Conservation (phyloP, 805 yeast genomes). For the Pichia deserticola region DNA sequence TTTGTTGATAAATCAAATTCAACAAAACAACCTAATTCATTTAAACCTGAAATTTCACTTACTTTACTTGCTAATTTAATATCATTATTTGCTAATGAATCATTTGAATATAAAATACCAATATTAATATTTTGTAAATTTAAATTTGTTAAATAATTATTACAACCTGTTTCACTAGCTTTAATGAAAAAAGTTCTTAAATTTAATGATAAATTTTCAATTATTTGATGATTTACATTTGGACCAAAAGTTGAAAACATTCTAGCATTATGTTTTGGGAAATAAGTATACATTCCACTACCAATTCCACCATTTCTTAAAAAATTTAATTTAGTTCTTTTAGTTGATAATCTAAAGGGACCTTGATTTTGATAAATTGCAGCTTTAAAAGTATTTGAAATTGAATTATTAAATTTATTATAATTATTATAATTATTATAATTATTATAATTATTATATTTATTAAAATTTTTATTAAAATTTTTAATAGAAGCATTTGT, state of each 20-base stretch:
- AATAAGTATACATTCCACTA: slow-evolving; percentile 29
- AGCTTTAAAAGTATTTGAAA: slow-evolving; percentile 12
- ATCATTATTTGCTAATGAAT: slow-evolving; percentile 26
- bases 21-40: slow-evolving; percentile 41
- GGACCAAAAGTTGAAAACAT: slow-evolving; percentile 33
- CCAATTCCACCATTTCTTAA: slow-evolving; percentile 10
- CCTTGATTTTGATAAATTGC: slow-evolving; percentile 20
- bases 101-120: not conserved
- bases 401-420: not conserved
- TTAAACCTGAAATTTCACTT: slow-evolving; percentile 16
- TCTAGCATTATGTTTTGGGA: slow-evolving; percentile 30
- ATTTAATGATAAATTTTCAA: slow-evolving; percentile 47
- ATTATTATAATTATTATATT: not conserved
- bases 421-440: slow-evolving; percentile 1
- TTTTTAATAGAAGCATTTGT: not conserved
- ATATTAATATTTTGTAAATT: slow-evolving; percentile 2
- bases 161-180: slow-evolving; percentile 27
- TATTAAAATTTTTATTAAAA: not conserved
- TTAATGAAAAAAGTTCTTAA: slow-evolving; percentile 31
- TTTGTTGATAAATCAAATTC: slow-evolving; percentile 44
- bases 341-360: slow-evolving; percentile 20
- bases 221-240: slow-evolving; percentile 46
- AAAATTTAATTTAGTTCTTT: slow-evolving; percentile 11
- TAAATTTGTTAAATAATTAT: slow-evolving; percentile 15
- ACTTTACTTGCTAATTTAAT: slow-evolving; percentile 31